Evolutionary conservation across 441 rosid genomes (phyloP), one percentile per base, ranked within the genome.

Genomic region (Hura crepitans): DNA sequence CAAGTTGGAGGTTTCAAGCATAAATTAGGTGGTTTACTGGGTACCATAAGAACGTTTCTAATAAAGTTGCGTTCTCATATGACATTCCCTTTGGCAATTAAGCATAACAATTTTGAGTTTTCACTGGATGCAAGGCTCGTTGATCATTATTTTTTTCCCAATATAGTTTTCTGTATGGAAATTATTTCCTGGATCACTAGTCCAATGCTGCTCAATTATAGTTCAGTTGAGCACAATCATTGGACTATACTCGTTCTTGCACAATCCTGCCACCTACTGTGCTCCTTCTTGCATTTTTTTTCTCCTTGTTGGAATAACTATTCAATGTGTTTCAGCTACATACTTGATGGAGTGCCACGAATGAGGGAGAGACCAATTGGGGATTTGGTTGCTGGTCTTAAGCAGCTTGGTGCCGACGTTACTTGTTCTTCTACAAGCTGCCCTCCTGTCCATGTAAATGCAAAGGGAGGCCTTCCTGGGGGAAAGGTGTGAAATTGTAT

Each of bases 351-450:
- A 56, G 91, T 93, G 70, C 89, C 96, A 27, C 85, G 98, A 67
- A 95, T 95, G 99, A 89, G 99, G 71, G 98, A 95, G 86, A 89
- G 99, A 82, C 99, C 97, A 18, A 95, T 90, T 58, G 97, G 89
- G 45, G 99, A 92, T 84, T 80, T 95, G 81, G 92, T 92, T 33
- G 47, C 64, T 65, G 97, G 96, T 74, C 99, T 92, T 71, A 84
- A 90, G 88, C 99, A 95, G 83, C 95, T 95, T 72, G 99, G 99
- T 69, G 97, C 96, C 28, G 96, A 87, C 77, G 85, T 83, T 69
- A 82, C 88, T 71, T 95, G 97, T 77, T 84, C 85, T 58, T 68
- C 80, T 46, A 95, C 97, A 57, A 81, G 82, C 67, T 95, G 99
- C 17, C 98, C 98, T 65, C 98, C 98, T 81, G 97, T 95, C 76